Evolutionary conservation across 352 stramenopile genomes (phyloP).

Genomic region (Phytopythium helicoides): DNA sequence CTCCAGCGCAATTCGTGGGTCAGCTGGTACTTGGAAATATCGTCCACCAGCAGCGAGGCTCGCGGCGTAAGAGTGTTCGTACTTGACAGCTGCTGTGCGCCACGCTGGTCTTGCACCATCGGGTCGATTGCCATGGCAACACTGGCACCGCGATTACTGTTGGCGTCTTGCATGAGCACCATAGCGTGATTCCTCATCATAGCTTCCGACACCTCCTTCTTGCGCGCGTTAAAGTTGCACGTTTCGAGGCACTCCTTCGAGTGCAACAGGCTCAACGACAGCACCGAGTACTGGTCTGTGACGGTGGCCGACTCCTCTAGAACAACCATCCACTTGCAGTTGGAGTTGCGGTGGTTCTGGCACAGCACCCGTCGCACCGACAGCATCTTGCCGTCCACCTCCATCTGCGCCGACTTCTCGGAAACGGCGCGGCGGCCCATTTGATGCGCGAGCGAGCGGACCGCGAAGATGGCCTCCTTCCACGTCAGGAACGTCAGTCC

Average conservation of each 20-base stretch:
- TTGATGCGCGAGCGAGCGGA: slow-evolving; percentile 49
- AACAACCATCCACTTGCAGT: slow-evolving; percentile 63
- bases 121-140: slow-evolving; percentile 1
- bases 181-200: slow-evolving; percentile 7
- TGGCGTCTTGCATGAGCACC: slow-evolving; percentile 2
- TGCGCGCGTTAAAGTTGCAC: slow-evolving; percentile 69
- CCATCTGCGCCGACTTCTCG: slow-evolving; percentile 46
- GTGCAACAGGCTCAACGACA: slow-evolving; percentile 56
- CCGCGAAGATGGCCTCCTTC: slow-evolving; percentile 55
- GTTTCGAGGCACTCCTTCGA: slow-evolving; percentile 76
- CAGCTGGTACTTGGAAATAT: slow-evolving; percentile 65
- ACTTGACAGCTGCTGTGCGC: background rate
- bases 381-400: slow-evolving; percentile 38
- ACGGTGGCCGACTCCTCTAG: slow-evolving; percentile 42
- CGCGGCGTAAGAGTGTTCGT: slow-evolving; percentile 4
- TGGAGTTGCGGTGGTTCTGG: slow-evolving; percentile 75
- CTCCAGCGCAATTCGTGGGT: slow-evolving; percentile 82
- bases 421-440: slow-evolving; percentile 56
- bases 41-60: slow-evolving; percentile 47
- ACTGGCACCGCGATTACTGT: background rate
- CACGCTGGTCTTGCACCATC: slow-evolving; percentile 1
- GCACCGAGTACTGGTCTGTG: slow-evolving; percentile 45
- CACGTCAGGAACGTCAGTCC: slow-evolving; percentile 47
- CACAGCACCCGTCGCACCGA: slow-evolving; percentile 55
- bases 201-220: slow-evolving; percentile 30